Evolutionary conservation across 2,329 filamentous ascomycete genomes (phyloP).

Genomic region (Diaporthe amygdali): DNA sequence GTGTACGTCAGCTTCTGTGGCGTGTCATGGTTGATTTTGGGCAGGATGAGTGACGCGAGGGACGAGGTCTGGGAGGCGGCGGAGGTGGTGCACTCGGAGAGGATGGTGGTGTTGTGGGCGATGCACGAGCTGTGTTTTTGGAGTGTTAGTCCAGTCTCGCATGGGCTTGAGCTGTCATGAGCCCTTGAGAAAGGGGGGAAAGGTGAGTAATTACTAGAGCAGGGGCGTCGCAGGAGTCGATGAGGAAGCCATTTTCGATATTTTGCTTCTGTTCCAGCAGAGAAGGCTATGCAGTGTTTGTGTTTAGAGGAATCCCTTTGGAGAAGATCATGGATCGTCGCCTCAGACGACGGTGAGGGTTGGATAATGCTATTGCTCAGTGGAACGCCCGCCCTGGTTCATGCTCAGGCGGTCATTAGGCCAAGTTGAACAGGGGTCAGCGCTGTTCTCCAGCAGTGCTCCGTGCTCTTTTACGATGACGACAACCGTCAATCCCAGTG

Average conservation of each 20-base stretch:
- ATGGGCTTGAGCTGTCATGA: constrained; percentile 8
- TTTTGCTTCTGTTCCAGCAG: background rate
- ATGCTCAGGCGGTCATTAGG: background rate
- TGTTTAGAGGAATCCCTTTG: background rate
- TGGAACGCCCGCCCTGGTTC: background rate
- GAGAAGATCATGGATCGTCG: background rate
- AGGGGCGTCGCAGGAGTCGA: constrained; percentile 71
- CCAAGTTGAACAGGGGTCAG: constrained; percentile 1
- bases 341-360: background rate
- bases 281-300: background rate
- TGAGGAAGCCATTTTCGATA: constrained; percentile 68
- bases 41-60: constrained; percentile 91
- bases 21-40: constrained; percentile 83
- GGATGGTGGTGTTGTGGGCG: constrained; percentile 90
- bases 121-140: constrained; percentile 77
- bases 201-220: constrained; percentile 66
- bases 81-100: constrained; percentile 89
- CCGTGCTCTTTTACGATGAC: background rate
- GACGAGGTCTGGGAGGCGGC: constrained; percentile 83
- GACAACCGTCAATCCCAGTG: background rate
- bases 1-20: constrained; percentile 94
- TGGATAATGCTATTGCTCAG: background rate
- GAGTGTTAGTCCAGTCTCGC: constrained; percentile 24
- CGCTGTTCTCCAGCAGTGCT: background rate
- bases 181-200: background rate